These are phyloP conservation scores for Trametes punicea DNA, from an alignment of 768 basidiomycete genomes.

Conservation along the genomic window DNA sequence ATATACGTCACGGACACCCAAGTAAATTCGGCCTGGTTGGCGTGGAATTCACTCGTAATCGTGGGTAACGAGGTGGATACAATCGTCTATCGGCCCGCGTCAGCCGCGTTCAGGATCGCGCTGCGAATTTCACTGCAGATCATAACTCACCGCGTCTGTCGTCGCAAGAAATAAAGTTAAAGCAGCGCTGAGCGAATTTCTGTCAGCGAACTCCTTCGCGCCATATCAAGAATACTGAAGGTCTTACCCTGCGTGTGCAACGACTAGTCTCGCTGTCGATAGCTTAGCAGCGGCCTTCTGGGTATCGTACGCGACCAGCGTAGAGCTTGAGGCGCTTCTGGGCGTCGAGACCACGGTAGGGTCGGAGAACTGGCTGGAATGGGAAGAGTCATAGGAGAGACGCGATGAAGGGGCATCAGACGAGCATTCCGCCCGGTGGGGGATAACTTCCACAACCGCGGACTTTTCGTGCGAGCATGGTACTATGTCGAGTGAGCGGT, in stretches of 20 bases:
- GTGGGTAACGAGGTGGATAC: constrained; percentile 84
- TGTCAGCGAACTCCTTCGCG: constrained; percentile 13
- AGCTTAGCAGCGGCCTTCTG: constrained; percentile 26
- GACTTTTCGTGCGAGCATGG: constrained; percentile 6
- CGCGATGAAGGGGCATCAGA: neutral
- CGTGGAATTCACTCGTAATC: constrained; percentile 65
- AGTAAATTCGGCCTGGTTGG: constrained; percentile 70
- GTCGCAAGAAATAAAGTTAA: constrained; percentile 82
- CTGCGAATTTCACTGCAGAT: constrained; percentile 24
- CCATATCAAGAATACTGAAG: neutral
- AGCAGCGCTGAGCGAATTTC: constrained; percentile 52
- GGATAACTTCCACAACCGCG: neutral
- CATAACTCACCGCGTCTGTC: constrained; percentile 75
- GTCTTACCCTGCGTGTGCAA: constrained; percentile 66
- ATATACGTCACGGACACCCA: constrained; percentile 87
- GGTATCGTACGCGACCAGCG: constrained; percentile 22
- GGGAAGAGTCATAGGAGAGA: constrained; percentile 12
- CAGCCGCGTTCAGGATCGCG: constrained; percentile 16
- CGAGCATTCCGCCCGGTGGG: neutral
- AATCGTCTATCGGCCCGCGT: constrained; percentile 45
- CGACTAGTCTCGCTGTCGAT: constrained; percentile 55
- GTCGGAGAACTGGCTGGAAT: constrained; percentile 6
- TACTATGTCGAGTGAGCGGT: neutral
- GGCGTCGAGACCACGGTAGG: constrained; percentile 14
- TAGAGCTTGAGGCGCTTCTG: constrained; percentile 22